phyloP scores from a whole-genome alignment of 345 rosid genomes.

The Litchi chinensis region DNA sequence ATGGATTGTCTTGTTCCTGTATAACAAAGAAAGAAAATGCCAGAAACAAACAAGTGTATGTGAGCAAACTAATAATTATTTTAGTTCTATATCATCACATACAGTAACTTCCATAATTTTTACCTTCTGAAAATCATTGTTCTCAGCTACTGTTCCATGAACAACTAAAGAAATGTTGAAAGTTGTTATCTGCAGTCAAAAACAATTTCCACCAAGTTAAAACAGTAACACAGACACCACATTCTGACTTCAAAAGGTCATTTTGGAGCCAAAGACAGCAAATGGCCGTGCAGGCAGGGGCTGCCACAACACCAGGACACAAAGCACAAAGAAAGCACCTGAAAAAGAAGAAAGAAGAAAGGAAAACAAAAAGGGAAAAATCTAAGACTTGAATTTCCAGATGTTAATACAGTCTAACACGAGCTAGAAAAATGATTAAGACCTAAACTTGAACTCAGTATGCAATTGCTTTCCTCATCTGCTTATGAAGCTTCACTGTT shows the following conservation, averaged over 20 bases:
- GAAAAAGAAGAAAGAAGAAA: not conserved
- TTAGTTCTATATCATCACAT: not conserved
- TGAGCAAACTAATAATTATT: not conserved
- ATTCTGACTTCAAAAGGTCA: not conserved
- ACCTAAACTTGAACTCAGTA: not conserved
- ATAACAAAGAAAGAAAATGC: not conserved
- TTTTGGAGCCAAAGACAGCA: not conserved
- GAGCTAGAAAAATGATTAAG: not conserved
- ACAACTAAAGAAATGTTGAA: conserved; percentile 66
- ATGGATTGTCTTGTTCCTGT: conserved; percentile 67
- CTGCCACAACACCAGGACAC: not conserved
- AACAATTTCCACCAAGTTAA: conserved; percentile 18
- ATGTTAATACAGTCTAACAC: not conserved
- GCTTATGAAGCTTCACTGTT: not conserved
- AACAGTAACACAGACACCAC: not conserved
- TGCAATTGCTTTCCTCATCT: not conserved
- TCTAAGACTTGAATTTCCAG: not conserved
- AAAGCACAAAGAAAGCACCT: not conserved
- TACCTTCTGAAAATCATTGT: conserved; percentile 56
- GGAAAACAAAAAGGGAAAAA: not conserved
- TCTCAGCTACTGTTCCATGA: conserved; percentile 75
- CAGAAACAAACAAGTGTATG: not conserved
- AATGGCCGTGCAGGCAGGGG: not conserved
- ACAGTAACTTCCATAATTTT: not conserved
- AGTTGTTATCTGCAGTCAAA: conserved; percentile 60